Evolutionary conservation across 768 basidiomycete species (phyloP), one percentile per base, ranked within the genome.

Genomic region (Artomyces pyxidatus): DNA sequence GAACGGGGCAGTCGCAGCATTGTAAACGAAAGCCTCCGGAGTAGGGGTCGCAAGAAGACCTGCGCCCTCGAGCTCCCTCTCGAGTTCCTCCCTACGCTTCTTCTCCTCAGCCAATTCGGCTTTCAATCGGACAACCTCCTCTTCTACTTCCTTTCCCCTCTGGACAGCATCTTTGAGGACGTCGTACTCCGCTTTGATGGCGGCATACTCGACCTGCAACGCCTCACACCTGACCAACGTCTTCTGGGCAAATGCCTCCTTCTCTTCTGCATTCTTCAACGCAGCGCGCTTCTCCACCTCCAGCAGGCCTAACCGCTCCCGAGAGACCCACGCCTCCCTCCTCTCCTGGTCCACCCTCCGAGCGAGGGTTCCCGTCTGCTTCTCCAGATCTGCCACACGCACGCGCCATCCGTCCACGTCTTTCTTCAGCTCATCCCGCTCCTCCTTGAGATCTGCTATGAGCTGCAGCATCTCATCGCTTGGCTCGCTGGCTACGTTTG

Each of bases 381-480:
- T 81, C 58, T 95, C 88, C 58, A 89, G 72, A 59, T 87, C 84
- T 12, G 71, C 71, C 41, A 92, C 86, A 21, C 93, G 75, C 28
- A 67, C 73, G 52, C 87, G 75, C 90, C 92, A 95, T 0, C 85
- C 87, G 55, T 91, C 85, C 0, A 92, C 82, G 64, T 97, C 93
- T 45, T 81, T 79, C 63, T 84, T 85, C 44, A 97, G 71, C 50
- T 91, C 85, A 59, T 98, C 94, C 26, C 94, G 74, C 65, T 97
- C 93, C 11, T 83, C 75, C 63, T 92, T 91, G 58, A 90, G 73
- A 61, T 89, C 88, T 3, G 82, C 72, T 46, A 91, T 71, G 30
- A 87, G 73, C 56, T 75, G 73, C 35, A 89, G 67, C 78, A 91
- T 82, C 68, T 91, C 90, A 57, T 91, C 87, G 50, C 69, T 79